These are phyloP conservation scores for Fusarium sp. DNA, from an alignment of 2,329 filamentous ascomycete species.

Conservation along the genomic window DNA sequence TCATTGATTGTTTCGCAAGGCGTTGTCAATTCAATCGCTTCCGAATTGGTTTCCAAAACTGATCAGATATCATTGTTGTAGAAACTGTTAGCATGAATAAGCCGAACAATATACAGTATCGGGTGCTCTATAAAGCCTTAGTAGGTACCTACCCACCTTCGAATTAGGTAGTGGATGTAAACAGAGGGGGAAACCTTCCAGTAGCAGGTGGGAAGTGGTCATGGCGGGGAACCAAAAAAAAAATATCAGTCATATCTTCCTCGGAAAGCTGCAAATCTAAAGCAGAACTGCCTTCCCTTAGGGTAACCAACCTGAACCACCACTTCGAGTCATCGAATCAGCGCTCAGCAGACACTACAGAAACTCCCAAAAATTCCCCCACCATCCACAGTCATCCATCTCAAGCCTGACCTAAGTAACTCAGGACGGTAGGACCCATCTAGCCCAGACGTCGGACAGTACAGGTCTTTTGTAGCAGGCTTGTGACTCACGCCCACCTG, in stretches of 20 bases:
- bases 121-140: too few species aligned
- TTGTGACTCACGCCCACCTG: conserved; percentile 48
- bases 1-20: neutral
- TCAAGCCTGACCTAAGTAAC: neutral
- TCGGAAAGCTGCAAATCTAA: conserved; percentile 7
- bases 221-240: conserved; percentile 21
- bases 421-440: conserved; percentile 11
- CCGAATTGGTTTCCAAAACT: neutral
- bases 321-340: conserved; percentile 42
- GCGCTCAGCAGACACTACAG: conserved; percentile 31
- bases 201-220: conserved; percentile 5
- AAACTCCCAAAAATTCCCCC: conserved; percentile 43
- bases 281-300: conserved; percentile 19
- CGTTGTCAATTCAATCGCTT: neutral
- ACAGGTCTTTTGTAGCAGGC: conserved; percentile 18
- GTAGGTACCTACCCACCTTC: too few species aligned
- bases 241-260: conserved; percentile 22
- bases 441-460: neutral
- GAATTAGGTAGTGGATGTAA: neutral
- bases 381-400: conserved; percentile 41
- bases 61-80: neutral
- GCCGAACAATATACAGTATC: neutral
- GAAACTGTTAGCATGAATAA: neutral
- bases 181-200: neutral
- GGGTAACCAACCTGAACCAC: conserved; percentile 36